Evolutionary conservation across 768 basidiomycete genomes (phyloP).

Genomic region (Tricholoma terreum): DNA sequence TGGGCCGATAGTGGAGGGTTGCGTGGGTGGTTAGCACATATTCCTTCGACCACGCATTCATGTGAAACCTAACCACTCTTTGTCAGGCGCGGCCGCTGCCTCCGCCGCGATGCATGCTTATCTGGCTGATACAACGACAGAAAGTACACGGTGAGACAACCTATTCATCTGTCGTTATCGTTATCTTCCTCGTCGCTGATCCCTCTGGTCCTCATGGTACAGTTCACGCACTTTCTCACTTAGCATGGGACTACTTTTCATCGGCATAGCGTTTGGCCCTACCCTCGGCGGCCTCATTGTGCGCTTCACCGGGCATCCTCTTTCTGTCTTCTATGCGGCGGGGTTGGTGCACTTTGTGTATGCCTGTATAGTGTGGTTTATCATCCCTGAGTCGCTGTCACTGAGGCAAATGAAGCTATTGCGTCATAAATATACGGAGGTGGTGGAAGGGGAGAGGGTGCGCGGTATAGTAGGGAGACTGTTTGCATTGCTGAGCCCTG

Average conservation of each 20-base stretch:
- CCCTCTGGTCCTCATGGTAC: constrained; percentile 4
- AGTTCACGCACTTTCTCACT: constrained; percentile 69
- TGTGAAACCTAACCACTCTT: background rate
- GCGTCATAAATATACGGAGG: constrained; percentile 32
- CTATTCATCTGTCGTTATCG: background rate
- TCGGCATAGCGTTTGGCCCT: constrained; percentile 78
- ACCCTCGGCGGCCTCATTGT: constrained; percentile 67
- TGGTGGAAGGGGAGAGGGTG: constrained; percentile 28
- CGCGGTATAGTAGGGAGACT: constrained; percentile 40
- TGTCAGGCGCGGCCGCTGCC: constrained; percentile 43
- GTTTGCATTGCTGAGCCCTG: constrained; percentile 67
- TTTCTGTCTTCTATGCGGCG: constrained; percentile 74
- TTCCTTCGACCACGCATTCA: background rate
- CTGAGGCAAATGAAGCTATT: constrained; percentile 42
- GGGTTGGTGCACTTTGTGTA: constrained; percentile 47
- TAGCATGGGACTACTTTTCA: constrained; percentile 62
- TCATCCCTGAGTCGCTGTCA: constrained; percentile 80
- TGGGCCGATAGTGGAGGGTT: constrained; percentile 64
- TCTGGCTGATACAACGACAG: constrained; percentile 61
- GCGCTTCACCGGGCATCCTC: constrained; percentile 45
- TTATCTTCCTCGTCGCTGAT: background rate
- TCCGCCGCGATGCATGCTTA: constrained; percentile 61
- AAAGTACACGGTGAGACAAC: constrained; percentile 46
- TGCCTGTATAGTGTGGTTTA: constrained; percentile 45
- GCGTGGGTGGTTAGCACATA: constrained; percentile 59